phyloP scores from a whole-genome alignment of 208 protist genomes.

The Acanthamoeba triangularis region DNA sequence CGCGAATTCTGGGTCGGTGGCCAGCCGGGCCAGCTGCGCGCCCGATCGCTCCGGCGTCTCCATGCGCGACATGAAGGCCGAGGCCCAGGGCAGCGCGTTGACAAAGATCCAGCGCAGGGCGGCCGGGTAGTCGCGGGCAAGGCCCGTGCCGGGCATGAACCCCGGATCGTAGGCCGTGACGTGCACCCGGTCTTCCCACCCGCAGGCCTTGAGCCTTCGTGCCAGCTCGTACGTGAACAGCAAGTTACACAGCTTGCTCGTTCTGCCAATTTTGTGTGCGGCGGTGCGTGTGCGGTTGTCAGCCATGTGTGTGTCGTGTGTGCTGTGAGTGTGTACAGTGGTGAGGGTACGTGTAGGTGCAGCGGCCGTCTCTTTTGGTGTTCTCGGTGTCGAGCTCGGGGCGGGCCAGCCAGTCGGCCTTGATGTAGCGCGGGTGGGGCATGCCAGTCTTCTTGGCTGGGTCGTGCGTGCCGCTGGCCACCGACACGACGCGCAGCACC shows the following conservation, averaged over 20 bases:
- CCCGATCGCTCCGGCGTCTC: not conserved
- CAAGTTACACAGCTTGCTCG: not conserved
- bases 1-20: not conserved
- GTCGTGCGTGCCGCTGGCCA: not conserved
- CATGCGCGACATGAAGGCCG: not conserved
- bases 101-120: not conserved
- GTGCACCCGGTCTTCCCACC: not conserved
- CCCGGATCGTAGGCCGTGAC: not conserved
- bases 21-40: not conserved
- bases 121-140: not conserved
- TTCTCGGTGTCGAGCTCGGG: not conserved
- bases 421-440: not conserved
- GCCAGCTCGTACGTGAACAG: not conserved
- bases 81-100: not conserved
- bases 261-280: not conserved
- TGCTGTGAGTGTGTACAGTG: not conserved
- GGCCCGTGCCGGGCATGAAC: not conserved
- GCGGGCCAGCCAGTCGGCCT: not conserved
- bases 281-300: too few relatives aligned
- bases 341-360: not conserved
- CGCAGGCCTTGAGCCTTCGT: not conserved
- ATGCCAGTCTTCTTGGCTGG: not conserved
- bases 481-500: not conserved
- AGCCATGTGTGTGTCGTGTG: too few relatives aligned
- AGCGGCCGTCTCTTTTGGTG: not conserved